A percentile compares a stretch with the other conserved stretches of the same genome.
Evolutionary conservation across 306 rosid genomes (phyloP).

Genomic region (Gastrolobium villosum): DNA sequence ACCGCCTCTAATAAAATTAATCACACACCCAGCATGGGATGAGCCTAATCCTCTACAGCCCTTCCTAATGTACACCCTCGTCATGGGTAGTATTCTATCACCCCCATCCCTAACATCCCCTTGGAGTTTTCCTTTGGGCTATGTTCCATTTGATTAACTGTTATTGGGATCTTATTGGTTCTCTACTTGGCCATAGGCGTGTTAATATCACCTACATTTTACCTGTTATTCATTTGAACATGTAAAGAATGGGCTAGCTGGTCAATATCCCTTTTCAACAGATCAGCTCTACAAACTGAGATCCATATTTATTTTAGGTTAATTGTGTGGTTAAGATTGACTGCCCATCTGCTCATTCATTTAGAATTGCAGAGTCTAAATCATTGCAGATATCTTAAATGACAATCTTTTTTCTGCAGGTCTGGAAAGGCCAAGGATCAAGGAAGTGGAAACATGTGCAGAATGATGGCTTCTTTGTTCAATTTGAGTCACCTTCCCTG

Average conservation of each 20-base stretch:
- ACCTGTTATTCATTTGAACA: constrained; percentile 2
- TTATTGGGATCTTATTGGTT: background rate
- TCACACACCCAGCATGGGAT: too few relatives aligned
- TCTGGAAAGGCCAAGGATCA: constrained; percentile 99
- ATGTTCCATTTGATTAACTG: background rate
- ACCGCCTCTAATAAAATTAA: too few relatives aligned
- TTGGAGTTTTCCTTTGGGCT: constrained; percentile 6
- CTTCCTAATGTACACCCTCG: too few relatives aligned
- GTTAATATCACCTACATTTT: constrained; percentile 11
- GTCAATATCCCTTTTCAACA: constrained; percentile 14
- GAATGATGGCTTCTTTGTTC: constrained; percentile 91
- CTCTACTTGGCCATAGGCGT: background rate
- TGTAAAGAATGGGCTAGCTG: background rate
- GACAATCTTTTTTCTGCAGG: constrained; percentile 59
- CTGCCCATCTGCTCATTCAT: constrained; percentile 14
- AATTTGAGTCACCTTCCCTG: constrained; percentile 79
- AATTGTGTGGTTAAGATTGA: constrained; percentile 27
- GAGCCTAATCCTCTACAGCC: too few relatives aligned
- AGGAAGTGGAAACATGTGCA: constrained; percentile 97
- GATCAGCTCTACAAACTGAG: background rate
- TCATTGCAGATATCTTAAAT: constrained; percentile 14
- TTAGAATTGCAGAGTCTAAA: constrained; percentile 30
- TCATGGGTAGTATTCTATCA: too few relatives aligned
- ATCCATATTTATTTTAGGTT: background rate
- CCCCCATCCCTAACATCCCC: too few relatives aligned